Evolutionary conservation across 2,329 filamentous ascomycete genomes (phyloP).

Genomic region (Microcyclospora tardicrescens): DNA sequence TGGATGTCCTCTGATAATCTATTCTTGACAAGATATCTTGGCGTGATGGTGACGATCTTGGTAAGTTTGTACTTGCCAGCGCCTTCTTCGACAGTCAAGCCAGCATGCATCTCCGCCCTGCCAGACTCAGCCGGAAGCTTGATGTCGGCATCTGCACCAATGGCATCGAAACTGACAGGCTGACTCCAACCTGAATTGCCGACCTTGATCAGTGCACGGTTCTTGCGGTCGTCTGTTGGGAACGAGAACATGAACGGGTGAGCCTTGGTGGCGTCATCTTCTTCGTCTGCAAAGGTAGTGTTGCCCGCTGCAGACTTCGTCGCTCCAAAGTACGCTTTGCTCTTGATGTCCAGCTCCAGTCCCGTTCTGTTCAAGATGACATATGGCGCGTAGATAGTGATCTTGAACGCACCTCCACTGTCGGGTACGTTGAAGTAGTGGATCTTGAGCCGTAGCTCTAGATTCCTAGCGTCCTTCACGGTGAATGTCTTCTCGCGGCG

Average conservation of each 20-base stretch:
- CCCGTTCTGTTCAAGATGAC: conserved; percentile 93
- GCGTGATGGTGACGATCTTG: conserved; percentile 85
- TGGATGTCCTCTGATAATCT: conserved; percentile 79
- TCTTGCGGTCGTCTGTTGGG: conserved; percentile 74
- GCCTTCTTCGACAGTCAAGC: conserved; percentile 76
- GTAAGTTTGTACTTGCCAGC: conserved; percentile 97
- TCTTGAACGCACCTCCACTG: conserved; percentile 89
- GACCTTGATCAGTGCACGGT: conserved; percentile 75
- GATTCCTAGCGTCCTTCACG: conserved; percentile 72
- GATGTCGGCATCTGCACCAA: conserved; percentile 84
- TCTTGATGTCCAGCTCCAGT: conserved; percentile 71
- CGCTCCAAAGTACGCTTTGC: conserved; percentile 77
- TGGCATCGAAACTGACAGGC: conserved; percentile 93
- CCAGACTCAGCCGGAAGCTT: conserved; percentile 61
- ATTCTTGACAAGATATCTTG: conserved; percentile 88
- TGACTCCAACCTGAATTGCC: conserved; percentile 93
- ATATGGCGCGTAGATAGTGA: conserved; percentile 90
- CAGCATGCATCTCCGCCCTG: conserved; percentile 75
- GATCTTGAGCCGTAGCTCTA: conserved; percentile 67
- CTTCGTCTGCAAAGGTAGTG: conserved; percentile 44
- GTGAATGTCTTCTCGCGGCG: conserved; percentile 64
- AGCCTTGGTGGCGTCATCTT: conserved; percentile 53
- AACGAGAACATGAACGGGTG: conserved; percentile 95
- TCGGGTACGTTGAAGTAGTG: conserved; percentile 87
- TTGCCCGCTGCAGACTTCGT: conserved; percentile 76